Conservation (phyloP, 2,329 filamentous ascomycete species). For the Aureobasidium sp. region DNA sequence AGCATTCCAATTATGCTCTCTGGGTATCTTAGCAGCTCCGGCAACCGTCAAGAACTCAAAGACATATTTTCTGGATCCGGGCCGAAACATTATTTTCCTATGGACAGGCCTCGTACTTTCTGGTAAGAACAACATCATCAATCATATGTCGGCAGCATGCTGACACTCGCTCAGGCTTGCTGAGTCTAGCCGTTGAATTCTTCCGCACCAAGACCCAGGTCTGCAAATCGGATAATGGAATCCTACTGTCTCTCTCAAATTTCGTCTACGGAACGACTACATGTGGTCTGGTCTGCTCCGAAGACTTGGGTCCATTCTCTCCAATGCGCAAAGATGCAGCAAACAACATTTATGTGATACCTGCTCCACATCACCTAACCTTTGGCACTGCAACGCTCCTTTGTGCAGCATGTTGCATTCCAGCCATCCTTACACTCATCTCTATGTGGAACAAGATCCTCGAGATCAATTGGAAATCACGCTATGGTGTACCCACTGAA, state of each 20-base stretch:
- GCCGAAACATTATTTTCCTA: slow-evolving; percentile 71
- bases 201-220: slow-evolving; percentile 55
- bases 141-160: neutral
- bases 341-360: slow-evolving; percentile 70
- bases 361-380: slow-evolving; percentile 59
- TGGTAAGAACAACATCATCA: slow-evolving; percentile 46
- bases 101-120: slow-evolving; percentile 70
- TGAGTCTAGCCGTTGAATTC: slow-evolving; percentile 72
- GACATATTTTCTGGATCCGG: slow-evolving; percentile 71
- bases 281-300: slow-evolving; percentile 58
- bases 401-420: slow-evolving; percentile 70
- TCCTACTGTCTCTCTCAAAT: slow-evolving; percentile 26
- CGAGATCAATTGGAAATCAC: slow-evolving; percentile 65
- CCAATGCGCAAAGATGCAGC: slow-evolving; percentile 61
- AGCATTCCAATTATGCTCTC: slow-evolving; percentile 72
- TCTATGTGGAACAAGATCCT: slow-evolving; percentile 72
- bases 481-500: slow-evolving; percentile 40
- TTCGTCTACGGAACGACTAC: slow-evolving; percentile 26
- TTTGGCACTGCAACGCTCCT: slow-evolving; percentile 68
- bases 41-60: slow-evolving; percentile 66
- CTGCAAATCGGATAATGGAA: slow-evolving; percentile 49
- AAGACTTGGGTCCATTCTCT: slow-evolving; percentile 55
- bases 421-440: slow-evolving; percentile 66
- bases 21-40: slow-evolving; percentile 71
- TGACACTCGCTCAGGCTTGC: slow-evolving; percentile 50